Evolutionary conservation across 805 yeast species (phyloP), one percentile per base, ranked within the genome.

Genomic region (Wickerhamomyces silvicola): DNA sequence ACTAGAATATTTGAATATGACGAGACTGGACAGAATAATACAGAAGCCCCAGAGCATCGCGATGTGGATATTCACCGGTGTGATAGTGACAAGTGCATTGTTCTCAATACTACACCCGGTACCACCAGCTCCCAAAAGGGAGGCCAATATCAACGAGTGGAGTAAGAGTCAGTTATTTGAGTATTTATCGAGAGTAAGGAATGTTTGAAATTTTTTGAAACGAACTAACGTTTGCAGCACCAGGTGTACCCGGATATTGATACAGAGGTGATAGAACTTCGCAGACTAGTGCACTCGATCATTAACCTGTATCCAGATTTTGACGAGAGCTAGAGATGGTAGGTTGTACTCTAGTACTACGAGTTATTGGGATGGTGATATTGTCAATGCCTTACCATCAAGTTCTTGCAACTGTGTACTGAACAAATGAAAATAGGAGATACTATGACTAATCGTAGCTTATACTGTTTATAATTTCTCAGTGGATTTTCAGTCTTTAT

Each of bases 191-290:
- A 35, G 37, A 27, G 49, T 45, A 19, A 20, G 45, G 38, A n/a
- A 10, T 6, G 17, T 11, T 10, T n/a, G 12, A 16, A n/a, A 9
- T 22, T n/a, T 13, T 12, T 6, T 13, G n/a, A n/a, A 10, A 15
- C 13, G 5, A 12, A 16, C 18, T 6, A 15, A 15, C 16, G 19
- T n/a, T n/a, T 15, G 21, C 25, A 28, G 22, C 28, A 22, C n/a
- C 39, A 42, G 18, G 41, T 46, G 5, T 41, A 38, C 18, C 46
- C 48, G 10, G 44, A 41, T 21, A 37, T 45, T 7, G 41, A 45
- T 7, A 37, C 37, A 16, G 17, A 13, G 2, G 19, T 16, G 22
- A 30, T 24, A 9, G 47, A 45, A 9, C 33, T 45, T n/a, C 12
- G 34, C 12, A 31, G 33, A 21, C 32, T 45, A 7, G 47, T 43